Conservation (phyloP, 1,284 basidiomycete genomes). For the Takashimella tepidaria region DNA sequence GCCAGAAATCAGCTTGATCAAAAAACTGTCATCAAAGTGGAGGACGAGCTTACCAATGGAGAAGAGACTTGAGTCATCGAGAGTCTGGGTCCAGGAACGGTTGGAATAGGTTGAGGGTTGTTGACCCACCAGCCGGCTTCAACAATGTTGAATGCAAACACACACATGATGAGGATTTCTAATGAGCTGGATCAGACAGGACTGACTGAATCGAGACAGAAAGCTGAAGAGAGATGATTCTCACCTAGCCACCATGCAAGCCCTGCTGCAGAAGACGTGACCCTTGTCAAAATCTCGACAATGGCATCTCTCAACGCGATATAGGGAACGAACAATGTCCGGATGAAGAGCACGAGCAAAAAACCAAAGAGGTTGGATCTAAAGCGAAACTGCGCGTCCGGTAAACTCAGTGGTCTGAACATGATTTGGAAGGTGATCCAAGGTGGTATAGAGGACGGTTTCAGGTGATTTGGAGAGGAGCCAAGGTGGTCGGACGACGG, state of each 20-base stretch:
- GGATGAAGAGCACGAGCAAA: conserved; percentile 20
- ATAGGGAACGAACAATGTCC: conserved; percentile 35
- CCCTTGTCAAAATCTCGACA: conserved; percentile 17
- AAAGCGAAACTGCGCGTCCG: conserved; percentile 28
- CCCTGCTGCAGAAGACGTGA: conserved; percentile 5
- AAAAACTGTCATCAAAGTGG: neutral
- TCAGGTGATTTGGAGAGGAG: neutral
- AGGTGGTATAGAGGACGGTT: neutral
- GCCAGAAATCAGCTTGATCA: too few relatives aligned
- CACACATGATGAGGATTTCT: conserved; percentile 24
- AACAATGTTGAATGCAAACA: conserved; percentile 29
- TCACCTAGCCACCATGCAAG: conserved; percentile 18
- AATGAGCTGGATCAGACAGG: neutral
- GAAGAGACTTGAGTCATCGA: conserved; percentile 29
- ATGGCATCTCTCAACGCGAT: conserved; percentile 19
- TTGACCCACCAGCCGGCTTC: conserved; percentile 31
- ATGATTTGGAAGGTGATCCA: neutral
- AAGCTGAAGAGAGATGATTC: neutral
- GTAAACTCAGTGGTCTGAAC: conserved; percentile 18
- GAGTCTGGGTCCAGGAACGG: conserved; percentile 9
- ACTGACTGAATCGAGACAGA: neutral
- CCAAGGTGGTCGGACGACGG: too few relatives aligned
- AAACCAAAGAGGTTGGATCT: conserved; percentile 37
- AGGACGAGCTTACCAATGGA: conserved; percentile 28
- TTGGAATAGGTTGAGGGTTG: conserved; percentile 15